Evolutionary conservation across 2,329 filamentous ascomycete species (phyloP).

Genomic region (Ophiostoma ips): DNA sequence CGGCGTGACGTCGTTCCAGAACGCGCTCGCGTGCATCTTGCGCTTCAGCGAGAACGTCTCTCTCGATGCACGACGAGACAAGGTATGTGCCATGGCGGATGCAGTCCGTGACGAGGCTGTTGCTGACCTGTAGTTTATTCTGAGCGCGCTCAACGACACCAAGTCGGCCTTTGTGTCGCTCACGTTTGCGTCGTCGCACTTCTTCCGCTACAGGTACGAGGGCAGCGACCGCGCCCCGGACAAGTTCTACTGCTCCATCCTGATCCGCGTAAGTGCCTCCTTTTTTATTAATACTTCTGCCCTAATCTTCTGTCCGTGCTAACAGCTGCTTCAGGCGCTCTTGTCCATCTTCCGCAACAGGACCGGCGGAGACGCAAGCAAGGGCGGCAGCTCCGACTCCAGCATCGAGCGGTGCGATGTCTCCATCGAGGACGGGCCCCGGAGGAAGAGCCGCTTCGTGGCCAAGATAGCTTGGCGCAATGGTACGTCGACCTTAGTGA

Average conservation of each 20-base stretch:
- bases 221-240: constrained; percentile 36
- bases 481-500: constrained; percentile 34
- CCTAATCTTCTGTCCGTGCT: background rate
- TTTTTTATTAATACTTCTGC: background rate
- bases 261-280: constrained; percentile 43
- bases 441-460: constrained; percentile 59
- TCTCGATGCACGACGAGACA: constrained; percentile 56
- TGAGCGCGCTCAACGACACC: constrained; percentile 66
- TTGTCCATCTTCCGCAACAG: constrained; percentile 63
- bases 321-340: constrained; percentile 37
- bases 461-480: constrained; percentile 62
- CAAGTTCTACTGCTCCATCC: constrained; percentile 61
- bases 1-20: constrained; percentile 55
- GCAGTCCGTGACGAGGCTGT: background rate
- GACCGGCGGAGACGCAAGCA: constrained; percentile 39
- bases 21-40: constrained; percentile 57
- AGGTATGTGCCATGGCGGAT: constrained; percentile 39
- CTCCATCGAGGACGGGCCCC: constrained; percentile 55
- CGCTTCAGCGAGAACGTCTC: constrained; percentile 72
- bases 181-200: constrained; percentile 49
- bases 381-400: constrained; percentile 49
- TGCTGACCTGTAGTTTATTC: constrained; percentile 39
- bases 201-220: constrained; percentile 58
- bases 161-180: constrained; percentile 69
- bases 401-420: constrained; percentile 64